These are phyloP conservation scores for Gossypium turneri DNA, from an alignment of 345 rosid genomes.

Conservation along the genomic window DNA sequence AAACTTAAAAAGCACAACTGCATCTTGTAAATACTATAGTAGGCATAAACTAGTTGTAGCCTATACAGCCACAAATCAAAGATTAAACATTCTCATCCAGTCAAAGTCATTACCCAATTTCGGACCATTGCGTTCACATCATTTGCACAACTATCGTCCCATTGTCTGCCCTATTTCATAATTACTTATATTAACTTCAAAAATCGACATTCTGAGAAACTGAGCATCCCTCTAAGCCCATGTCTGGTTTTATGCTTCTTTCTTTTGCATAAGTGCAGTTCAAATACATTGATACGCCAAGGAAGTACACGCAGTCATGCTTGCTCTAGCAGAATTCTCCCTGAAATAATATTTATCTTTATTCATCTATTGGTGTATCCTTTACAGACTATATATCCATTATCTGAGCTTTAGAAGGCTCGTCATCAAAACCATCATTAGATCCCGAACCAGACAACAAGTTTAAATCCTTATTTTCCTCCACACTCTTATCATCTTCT, in stretches of 20 bases:
- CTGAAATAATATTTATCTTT: neutral
- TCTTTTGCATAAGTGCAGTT: neutral
- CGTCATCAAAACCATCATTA: neutral
- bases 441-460: neutral
- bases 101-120: neutral
- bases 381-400: neutral
- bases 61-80: neutral
- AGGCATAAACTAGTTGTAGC: neutral
- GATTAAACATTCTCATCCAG: neutral
- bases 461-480: neutral
- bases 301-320: neutral
- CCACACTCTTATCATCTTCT: neutral
- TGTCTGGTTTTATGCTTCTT: neutral
- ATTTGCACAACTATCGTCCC: neutral
- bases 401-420: neutral
- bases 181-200: neutral
- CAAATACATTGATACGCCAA: neutral
- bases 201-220: too few species aligned
- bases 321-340: conserved; percentile 3
- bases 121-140: neutral
- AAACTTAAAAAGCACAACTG: neutral
- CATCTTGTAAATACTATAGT: neutral
- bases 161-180: neutral
- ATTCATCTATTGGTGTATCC: neutral
- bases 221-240: neutral